These are phyloP conservation scores for Didymella glomerata DNA, from an alignment of 2,329 filamentous ascomycete genomes.

Conservation along the genomic window DNA sequence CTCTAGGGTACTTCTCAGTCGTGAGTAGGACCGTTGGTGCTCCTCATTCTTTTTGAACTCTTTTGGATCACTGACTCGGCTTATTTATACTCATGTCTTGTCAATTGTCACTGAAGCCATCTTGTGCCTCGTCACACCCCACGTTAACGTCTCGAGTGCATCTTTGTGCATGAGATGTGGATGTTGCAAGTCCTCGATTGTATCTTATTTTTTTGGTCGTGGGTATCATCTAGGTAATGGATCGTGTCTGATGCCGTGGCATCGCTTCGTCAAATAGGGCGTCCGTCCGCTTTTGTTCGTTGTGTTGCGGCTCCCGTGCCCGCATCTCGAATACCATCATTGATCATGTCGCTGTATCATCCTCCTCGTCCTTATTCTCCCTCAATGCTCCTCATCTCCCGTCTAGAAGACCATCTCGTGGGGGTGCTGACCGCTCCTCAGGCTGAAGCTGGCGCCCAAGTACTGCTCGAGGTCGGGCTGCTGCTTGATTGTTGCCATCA, in stretches of 20 bases:
- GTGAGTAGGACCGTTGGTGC: too few relatives aligned
- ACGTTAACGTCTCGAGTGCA: too few relatives aligned
- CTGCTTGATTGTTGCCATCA: conserved; percentile 96
- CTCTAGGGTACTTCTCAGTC: too few relatives aligned
- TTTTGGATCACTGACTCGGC: too few relatives aligned
- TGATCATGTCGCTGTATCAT: conserved; percentile 13
- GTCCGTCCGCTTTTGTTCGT: conserved; percentile 17
- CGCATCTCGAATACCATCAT: conserved; percentile 21
- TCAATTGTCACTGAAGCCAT: too few relatives aligned
- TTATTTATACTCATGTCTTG: too few relatives aligned
- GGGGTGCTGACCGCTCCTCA: conserved; percentile 98
- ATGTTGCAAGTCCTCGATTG: conserved; percentile 3
- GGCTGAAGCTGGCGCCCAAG: conserved; percentile 92
- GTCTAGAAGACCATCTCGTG: conserved; percentile 97
- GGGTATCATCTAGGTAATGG: conserved; percentile 28
- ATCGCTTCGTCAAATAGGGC: conserved; percentile 18
- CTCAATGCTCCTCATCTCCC: neutral
- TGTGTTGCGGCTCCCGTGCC: conserved; percentile 15
- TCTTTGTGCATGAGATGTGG: neutral
- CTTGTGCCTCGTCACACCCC: too few relatives aligned
- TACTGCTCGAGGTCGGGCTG: conserved; percentile 90
- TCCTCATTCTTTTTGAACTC: too few relatives aligned
- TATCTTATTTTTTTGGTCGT: conserved; percentile 24
- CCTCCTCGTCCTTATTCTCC: neutral
- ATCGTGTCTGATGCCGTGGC: conserved; percentile 17